Percentiles rank a stretch among this genome's conserved stretches.
Conservation (phyloP, 441 rosid species). For the Jatropha podagrica region DNA sequence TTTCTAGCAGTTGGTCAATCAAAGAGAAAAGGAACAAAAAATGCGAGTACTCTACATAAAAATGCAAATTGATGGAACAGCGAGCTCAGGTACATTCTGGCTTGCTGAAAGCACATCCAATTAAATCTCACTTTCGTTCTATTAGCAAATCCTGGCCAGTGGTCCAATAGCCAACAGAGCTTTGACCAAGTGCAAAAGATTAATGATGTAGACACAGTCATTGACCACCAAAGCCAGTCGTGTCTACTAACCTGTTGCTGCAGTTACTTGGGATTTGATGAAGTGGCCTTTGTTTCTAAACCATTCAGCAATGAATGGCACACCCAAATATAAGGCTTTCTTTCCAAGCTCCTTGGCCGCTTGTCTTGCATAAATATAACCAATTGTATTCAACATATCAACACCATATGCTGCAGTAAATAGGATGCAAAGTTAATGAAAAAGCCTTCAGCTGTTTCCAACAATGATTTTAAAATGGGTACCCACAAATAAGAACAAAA, state of each 20-base stretch:
- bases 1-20: not conserved
- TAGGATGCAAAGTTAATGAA: constrained; percentile 8
- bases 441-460: constrained; percentile 3
- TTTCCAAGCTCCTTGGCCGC: constrained; percentile 97
- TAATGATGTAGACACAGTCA: constrained; percentile 5
- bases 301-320: constrained; percentile 97
- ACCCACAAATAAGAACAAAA: not conserved
- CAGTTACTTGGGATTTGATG: constrained; percentile 90
- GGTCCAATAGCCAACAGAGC: constrained; percentile 7
- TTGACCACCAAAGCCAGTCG: constrained; percentile 17
- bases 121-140: not conserved
- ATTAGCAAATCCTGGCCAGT: not conserved
- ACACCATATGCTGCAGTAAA: constrained; percentile 82
- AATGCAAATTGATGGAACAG: not conserved
- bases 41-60: not conserved
- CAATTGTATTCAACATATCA: constrained; percentile 94
- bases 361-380: constrained; percentile 86
- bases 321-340: constrained; percentile 71
- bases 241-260: constrained; percentile 80
- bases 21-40: not conserved
- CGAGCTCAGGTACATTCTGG: not conserved
- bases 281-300: constrained; percentile 95
- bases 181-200: constrained; percentile 11
- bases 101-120: not conserved
- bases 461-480: not conserved